Evolutionary conservation across 1,139 yeast species (phyloP), one percentile per base, ranked within the genome.

Genomic region (Saccharomycopsis crataegensis): DNA sequence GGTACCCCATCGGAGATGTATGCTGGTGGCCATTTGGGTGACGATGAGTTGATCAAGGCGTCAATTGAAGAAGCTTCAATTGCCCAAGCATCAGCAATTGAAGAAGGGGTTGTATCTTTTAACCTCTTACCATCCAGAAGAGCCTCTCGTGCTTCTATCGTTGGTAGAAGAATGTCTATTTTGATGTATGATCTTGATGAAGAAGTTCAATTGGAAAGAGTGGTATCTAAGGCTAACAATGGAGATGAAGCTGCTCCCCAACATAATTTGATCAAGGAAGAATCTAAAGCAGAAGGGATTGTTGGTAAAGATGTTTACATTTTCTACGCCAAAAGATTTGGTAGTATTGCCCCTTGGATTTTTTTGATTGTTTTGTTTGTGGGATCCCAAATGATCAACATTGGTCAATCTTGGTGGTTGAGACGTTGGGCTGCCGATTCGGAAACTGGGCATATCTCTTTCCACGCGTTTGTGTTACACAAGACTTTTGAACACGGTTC

Each of bases 371-470:
- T 67, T 6, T 65, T 80, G 2, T 83, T 83, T 60, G 57, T 77
- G 37, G 54, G 73, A 31, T 78, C 85, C 14, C 94, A 89, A 63
- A 67, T 70, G 48, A 68, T 79, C 22, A 77, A 77, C 60, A 81
- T 88, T 64, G 66, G 72, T 36, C 93, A 86, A 68, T 79, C 93
- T 5, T 86, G 87, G 85, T 88, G 96, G 96, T 78, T 88, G 61
- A 79, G 88, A 69, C 73, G 74, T 47, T 88, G 96, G 96, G 85
- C 93, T 16, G 60, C 73, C 42, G 64, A 66, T 50, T 68, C 71
- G 62, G 51, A 60, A 33, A 46, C 54, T n/a, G 58, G 52, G 7
- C 55, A 56, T 22, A 54, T 44, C 33, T 41, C 52, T 8, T 14
- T 52, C 28, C n/a, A 12, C 7, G 16, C 9, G 17, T 43, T 43